These are phyloP conservation scores for Coemansia erecta DNA, from an alignment of 192 early-diverging fungal genomes.

Conservation along the genomic window DNA sequence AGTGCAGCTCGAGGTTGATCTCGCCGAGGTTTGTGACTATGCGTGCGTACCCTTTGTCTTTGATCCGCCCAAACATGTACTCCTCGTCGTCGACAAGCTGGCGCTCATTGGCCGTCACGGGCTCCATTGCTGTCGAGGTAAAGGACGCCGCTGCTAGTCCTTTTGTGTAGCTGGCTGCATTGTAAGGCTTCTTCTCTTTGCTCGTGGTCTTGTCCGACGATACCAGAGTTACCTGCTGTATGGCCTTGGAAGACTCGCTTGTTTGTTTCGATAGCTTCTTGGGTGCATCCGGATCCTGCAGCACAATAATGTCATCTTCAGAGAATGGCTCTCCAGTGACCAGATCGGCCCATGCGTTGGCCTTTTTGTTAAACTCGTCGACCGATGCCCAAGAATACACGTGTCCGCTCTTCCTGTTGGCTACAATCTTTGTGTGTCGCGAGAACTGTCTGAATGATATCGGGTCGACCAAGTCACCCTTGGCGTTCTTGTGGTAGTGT, in stretches of 20 bases:
- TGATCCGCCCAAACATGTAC: conserved; percentile 84
- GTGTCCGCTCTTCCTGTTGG: conserved; percentile 80
- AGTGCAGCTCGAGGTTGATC: conserved; percentile 35
- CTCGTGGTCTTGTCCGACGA: conserved; percentile 12
- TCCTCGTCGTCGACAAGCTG: conserved; percentile 78
- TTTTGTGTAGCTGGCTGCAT: conserved; percentile 81
- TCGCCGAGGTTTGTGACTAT: conserved; percentile 72
- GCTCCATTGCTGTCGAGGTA: conserved; percentile 80
- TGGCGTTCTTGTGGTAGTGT: conserved; percentile 78
- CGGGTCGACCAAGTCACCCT: conserved; percentile 83
- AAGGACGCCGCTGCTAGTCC: conserved; percentile 76
- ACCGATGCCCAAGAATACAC: conserved; percentile 86
- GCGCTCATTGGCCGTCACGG: conserved; percentile 67
- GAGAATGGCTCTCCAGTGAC: conserved; percentile 85
- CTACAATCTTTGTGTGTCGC: conserved; percentile 82
- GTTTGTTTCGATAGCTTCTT: conserved; percentile 18
- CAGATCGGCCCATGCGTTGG: conserved; percentile 83
- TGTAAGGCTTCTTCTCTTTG: conserved; percentile 61
- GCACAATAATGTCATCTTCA: conserved; percentile 81
- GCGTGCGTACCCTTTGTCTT: conserved; percentile 72
- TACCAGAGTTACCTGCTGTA: conserved; percentile 8
- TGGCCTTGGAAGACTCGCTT: background rate
- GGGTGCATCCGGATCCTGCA: conserved; percentile 60
- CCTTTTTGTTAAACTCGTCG: conserved; percentile 81
- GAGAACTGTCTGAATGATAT: conserved; percentile 87